A percentile compares a stretch with the other conserved stretches of the same genome.
phyloP scores from a whole-genome alignment of 108 stramenopile genomes.

The Cyclostephanos tholiformis region DNA sequence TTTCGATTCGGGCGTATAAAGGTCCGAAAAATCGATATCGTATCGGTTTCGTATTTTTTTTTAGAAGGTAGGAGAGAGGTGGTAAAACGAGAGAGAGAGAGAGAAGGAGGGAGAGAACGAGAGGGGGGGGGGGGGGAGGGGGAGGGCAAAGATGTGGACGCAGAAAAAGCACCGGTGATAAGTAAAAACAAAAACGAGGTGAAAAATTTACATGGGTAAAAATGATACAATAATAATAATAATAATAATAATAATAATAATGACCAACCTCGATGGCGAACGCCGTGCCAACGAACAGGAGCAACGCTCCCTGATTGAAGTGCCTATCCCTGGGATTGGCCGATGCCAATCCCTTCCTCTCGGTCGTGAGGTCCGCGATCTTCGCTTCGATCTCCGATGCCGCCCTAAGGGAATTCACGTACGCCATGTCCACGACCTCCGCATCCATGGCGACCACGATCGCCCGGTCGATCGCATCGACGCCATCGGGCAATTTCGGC shows the following conservation, averaged over 20 bases:
- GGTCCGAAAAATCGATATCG: too few species aligned
- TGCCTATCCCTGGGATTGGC: slow-evolving; percentile 82
- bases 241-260: not conserved
- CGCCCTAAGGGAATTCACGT: slow-evolving; percentile 53
- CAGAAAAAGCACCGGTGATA: too few species aligned
- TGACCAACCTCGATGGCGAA: slow-evolving; percentile 93
- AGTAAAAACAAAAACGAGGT: too few species aligned
- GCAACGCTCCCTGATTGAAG: slow-evolving; percentile 82
- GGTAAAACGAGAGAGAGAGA: too few species aligned
- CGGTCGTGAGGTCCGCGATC: slow-evolving; percentile 68
- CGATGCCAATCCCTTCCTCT: slow-evolving; percentile 80
- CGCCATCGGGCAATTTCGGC: slow-evolving; percentile 60
- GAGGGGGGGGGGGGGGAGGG: slow-evolving; percentile 2
- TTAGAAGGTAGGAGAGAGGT: too few species aligned
- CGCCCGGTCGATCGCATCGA: slow-evolving; percentile 46
- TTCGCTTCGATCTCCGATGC: slow-evolving; percentile 64
- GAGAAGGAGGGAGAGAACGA: not conserved
- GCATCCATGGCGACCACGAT: slow-evolving; percentile 54
- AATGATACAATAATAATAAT: slow-evolving; percentile 7
- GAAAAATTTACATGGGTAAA: too few species aligned
- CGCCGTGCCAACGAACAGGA: slow-evolving; percentile 90
- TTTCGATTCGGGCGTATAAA: too few species aligned
- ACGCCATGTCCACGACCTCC: slow-evolving; percentile 54
- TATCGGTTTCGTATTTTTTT: too few species aligned
- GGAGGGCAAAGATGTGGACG: not conserved